A percentile compares a stretch with the other conserved stretches of the same genome.
Evolutionary conservation across 495 filamentous ascomycete species (phyloP).

Genomic region (Aspergillus sclerotiicarbonarius): DNA sequence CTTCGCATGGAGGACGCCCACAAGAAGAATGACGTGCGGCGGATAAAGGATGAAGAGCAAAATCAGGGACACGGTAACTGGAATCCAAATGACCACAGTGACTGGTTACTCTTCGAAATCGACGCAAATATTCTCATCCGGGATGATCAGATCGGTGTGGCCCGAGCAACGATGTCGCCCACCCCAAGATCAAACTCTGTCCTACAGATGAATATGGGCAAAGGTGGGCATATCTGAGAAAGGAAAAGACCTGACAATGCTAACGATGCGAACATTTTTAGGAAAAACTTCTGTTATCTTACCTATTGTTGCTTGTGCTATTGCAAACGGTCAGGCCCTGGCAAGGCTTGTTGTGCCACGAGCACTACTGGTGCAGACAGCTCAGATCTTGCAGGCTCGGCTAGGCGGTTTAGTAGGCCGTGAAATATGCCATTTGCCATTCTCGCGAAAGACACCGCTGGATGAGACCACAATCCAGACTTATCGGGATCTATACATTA

Average conservation of each 20-base stretch:
- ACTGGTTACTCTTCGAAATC: constrained; percentile 61
- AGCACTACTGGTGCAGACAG: constrained; percentile 59
- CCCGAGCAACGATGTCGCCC: constrained; percentile 54
- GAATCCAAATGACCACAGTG: constrained; percentile 48
- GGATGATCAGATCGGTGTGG: constrained; percentile 56
- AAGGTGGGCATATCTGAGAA: constrained; percentile 53
- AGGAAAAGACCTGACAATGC: no score
- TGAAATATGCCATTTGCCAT: constrained; percentile 57
- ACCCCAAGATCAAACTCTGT: constrained; percentile 44
- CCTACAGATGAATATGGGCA: constrained; percentile 73
- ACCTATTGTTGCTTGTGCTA: constrained; percentile 54
- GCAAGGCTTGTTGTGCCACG: constrained; percentile 61
- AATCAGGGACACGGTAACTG: constrained; percentile 57
- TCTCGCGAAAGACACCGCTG: constrained; percentile 49
- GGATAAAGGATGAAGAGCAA: constrained; percentile 43
- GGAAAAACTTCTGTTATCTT: constrained; percentile 57
- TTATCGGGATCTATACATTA: constrained; percentile 31
- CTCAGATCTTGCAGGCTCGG: constrained; percentile 54
- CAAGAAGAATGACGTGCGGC: constrained; percentile 25
- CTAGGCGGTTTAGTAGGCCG: constrained; percentile 59
- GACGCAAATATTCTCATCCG: constrained; percentile 64
- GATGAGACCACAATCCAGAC: constrained; percentile 6
- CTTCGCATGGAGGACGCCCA: constrained; percentile 39
- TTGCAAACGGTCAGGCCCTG: constrained; percentile 54
- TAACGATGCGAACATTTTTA: not conserved